phyloP scores from a whole-genome alignment of 176 grass and related monocot species.

The Stipa capillata region DNA sequence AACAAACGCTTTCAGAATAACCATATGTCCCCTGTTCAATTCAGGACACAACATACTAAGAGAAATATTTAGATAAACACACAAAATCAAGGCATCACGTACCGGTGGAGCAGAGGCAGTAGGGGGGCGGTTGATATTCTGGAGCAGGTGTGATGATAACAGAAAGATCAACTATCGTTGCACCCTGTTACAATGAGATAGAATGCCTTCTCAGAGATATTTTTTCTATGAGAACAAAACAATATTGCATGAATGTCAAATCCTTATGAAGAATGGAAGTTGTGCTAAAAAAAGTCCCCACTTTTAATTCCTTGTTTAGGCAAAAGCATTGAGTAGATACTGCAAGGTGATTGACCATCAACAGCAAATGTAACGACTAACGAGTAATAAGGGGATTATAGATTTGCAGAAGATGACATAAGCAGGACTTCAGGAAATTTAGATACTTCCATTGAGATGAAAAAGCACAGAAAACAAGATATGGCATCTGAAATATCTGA shows the following conservation, averaged over 20 bases:
- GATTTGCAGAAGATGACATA: neutral
- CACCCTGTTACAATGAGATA: slow-evolving; percentile 35
- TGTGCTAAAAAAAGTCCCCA: neutral
- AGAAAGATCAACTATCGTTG: slow-evolving; percentile 73
- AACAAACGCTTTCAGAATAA: neutral
- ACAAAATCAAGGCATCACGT: neutral
- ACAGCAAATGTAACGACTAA: neutral
- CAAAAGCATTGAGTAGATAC: neutral
- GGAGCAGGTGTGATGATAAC: slow-evolving; percentile 56
- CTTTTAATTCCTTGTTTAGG: neutral
- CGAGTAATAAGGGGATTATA: neutral
- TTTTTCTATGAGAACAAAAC: neutral
- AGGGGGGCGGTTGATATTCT: slow-evolving; percentile 49
- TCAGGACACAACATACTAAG: neutral
- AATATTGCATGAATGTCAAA: neutral
- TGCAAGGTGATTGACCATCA: neutral
- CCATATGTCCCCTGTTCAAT: neutral
- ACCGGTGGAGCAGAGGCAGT: slow-evolving; percentile 45
- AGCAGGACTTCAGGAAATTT: neutral
- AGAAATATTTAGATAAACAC: neutral
- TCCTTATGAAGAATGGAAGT: neutral
- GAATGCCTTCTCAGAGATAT: neutral
- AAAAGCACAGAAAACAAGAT: neutral
- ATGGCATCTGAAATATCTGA: neutral
- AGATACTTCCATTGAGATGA: neutral